A percentile compares a stretch with the other conserved stretches of the same genome.
Evolutionary conservation across 176 grass and related monocot genomes (phyloP).

Genomic region (Cenchrus purpureus): DNA sequence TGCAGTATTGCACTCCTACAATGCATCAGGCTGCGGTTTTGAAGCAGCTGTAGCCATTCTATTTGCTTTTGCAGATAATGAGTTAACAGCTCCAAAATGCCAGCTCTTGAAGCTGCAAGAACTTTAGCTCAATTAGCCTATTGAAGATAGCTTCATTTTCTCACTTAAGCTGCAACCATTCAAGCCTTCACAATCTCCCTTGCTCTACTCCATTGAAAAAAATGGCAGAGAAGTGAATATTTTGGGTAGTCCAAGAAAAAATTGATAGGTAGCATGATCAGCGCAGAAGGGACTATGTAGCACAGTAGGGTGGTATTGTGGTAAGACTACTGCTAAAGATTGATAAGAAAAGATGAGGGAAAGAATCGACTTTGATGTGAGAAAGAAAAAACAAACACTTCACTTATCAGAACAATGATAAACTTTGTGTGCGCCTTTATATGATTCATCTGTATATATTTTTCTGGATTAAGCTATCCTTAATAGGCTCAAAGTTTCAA

Average conservation of each 20-base stretch:
- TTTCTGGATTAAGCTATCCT: background rate
- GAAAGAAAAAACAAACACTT: background rate
- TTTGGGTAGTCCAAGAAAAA: background rate
- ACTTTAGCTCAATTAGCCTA: background rate
- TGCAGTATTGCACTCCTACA: background rate
- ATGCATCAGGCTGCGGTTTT: background rate
- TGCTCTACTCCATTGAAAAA: background rate
- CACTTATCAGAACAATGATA: background rate
- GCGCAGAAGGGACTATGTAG: background rate
- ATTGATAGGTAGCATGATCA: conserved; percentile 9
- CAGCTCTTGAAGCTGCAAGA: background rate
- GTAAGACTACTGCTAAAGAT: background rate
- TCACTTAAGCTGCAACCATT: background rate
- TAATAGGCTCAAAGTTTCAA: background rate
- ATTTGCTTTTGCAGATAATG: background rate
- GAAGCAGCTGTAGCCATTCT: background rate
- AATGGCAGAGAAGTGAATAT: background rate
- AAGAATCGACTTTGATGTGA: background rate
- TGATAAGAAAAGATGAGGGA: conserved; percentile 1
- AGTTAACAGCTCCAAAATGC: background rate
- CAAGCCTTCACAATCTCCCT: conserved; percentile 3
- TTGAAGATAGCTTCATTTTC: conserved; percentile 9
- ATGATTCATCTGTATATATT: background rate
- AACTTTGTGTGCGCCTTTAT: background rate
- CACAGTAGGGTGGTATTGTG: background rate